Percentiles rank a stretch among this genome's conserved stretches.
These are phyloP conservation scores for Verbascum thapsus DNA, from an alignment of 257 asterid genomes.

Conservation along the genomic window DNA sequence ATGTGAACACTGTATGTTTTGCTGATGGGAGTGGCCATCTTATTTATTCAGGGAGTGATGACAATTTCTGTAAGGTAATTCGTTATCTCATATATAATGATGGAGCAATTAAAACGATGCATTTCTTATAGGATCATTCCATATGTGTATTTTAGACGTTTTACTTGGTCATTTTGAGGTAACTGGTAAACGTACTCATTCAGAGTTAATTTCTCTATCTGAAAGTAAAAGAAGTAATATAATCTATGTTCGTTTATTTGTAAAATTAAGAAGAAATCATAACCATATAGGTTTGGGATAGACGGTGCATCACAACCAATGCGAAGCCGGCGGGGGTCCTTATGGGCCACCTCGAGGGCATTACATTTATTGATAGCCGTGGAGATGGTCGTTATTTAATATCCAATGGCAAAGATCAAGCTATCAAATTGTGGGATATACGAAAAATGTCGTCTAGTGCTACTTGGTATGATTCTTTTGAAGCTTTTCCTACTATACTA, in stretches of 20 bases:
- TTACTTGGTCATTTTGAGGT: no score
- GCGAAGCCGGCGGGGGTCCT: constrained; percentile 77
- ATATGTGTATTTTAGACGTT: no score
- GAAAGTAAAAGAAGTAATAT: constrained; percentile 9
- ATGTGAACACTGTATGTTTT: constrained; percentile 89
- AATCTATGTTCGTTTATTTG: not conserved
- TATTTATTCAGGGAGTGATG: constrained; percentile 90
- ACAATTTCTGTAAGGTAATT: constrained; percentile 78
- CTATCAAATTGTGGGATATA: constrained; percentile 88
- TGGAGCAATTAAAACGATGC: no score
- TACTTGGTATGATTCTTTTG: constrained; percentile 46
- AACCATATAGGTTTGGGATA: constrained; percentile 77
- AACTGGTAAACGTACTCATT: no score
- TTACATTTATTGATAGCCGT: constrained; percentile 77
- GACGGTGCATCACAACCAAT: constrained; percentile 70
- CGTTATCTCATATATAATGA: no score
- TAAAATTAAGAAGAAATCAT: not conserved
- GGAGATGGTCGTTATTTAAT: constrained; percentile 88
- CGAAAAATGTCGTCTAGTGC: constrained; percentile 71
- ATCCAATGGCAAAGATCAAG: constrained; percentile 89
- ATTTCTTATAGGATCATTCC: no score
- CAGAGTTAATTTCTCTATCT: no score
- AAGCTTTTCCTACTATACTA: no score
- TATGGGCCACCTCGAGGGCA: constrained; percentile 87
- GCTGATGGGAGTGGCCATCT: constrained; percentile 92